Conservation (phyloP, 345 rosid genomes). For the Citrus mangshanensis region DNA sequence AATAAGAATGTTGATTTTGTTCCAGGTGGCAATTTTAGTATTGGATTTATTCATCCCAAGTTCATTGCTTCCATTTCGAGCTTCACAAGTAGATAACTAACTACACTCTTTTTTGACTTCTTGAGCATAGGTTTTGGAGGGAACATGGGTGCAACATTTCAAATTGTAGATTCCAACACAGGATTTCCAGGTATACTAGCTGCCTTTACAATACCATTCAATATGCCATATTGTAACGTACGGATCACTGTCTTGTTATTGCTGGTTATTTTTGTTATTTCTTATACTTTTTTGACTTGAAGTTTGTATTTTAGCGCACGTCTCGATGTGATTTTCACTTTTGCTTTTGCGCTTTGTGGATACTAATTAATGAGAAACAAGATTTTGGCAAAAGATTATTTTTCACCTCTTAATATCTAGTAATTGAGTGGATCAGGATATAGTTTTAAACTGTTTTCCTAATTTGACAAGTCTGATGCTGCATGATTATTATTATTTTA, state of each 20-base stretch:
- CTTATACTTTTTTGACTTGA: not conserved
- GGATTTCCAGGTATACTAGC: slow-evolving; percentile 11
- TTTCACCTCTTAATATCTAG: not conserved
- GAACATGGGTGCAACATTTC: not conserved
- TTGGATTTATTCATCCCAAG: not conserved
- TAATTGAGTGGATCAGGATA: not conserved
- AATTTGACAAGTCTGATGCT: not conserved
- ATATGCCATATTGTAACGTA: not conserved
- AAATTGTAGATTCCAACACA: not conserved
- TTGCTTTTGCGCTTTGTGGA: not conserved
- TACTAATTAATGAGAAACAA: not conserved
- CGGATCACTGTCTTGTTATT: not conserved
- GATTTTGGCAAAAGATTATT: not conserved
- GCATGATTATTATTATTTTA: not conserved
- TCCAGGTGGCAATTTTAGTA: not conserved
- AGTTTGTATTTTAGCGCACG: not conserved
- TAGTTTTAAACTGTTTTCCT: not conserved
- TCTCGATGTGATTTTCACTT: not conserved
- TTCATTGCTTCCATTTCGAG: not conserved
- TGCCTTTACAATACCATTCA: slow-evolving; percentile 3
- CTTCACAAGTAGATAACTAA: not conserved
- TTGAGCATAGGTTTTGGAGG: slow-evolving; percentile 7
- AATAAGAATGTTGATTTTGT: not conserved
- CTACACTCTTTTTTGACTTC: not conserved
- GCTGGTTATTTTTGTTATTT: not conserved